Base-by-base conservation (phyloP, 805 yeast species). In the Tetrapisispora namnaoensis region DNA sequence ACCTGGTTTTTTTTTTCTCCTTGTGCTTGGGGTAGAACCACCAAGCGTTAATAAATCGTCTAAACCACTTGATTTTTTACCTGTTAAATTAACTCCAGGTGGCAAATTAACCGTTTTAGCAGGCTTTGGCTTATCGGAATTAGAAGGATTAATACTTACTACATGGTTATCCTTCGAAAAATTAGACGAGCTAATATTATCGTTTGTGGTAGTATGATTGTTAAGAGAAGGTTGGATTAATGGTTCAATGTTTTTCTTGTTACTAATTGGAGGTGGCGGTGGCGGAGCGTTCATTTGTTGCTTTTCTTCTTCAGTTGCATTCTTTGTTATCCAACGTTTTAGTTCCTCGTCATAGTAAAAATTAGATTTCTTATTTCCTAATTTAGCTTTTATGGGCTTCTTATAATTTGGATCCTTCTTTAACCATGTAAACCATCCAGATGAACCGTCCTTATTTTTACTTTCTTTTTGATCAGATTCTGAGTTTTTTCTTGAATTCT, bases 251-350 rank as follows among this genome's bases (percentile, higher is more conserved):
- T 64, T 60, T 50, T 67, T 68, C 51, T 67, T 68, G 45, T 63
- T 69, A 20, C 71, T 66, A 32, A 72, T 61, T 49, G 75, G 70
- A 37, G 72, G 78, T 24, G 82, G 81, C 1, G 82, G 79, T 3
- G 95, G 95, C 4, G 96, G 93, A 3, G 91, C 83, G 2, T 83
- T 80, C 3, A 78, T 74, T 1, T 78, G 66, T 46, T 74, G 67
- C 57, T 80, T 81, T 44, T 83, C 90, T 61, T 79, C 93, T 45
- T 76, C 72, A 22, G 82, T 76, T 3, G 78, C 79, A 53, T 79
- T 77, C 49, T 77, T 78, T 59, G 87, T 82, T 46, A 93, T 79
- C 96, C 97, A 93, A 59, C 96, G 77, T 62, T 83, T 82, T 60
- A 85, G 75, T 50, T 83, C 79, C 57, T 86, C 91, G 68, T 90